Evolutionary conservation across 176 grass and related monocot species (phyloP), one percentile per base, ranked within the genome.

Genomic region (Lolium perenne): DNA sequence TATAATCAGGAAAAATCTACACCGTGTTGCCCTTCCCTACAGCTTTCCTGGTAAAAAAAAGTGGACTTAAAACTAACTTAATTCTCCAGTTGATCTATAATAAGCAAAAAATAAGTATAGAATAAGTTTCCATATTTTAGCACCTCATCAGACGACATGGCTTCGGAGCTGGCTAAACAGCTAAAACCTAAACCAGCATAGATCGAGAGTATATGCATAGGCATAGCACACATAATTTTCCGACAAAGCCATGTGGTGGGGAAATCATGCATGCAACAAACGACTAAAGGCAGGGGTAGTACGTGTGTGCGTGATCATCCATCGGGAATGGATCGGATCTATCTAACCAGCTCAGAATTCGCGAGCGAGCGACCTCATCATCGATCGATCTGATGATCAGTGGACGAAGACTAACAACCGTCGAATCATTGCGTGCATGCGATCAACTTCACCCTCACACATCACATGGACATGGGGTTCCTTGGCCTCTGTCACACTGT

Each of bases 231-330:
- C 45, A 46, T 46, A 47, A 79, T 79, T 85, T 17, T 38, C 78
- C 78, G 67, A 91, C 89, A 84, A 29, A 25, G 38, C 48, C 85
- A 75, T 80, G 89, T 71, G 66, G 75, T 80, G 80, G 35, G 26
- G 26, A 84, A 65, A 87, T 87, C 54, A 87, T 87, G 56, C 82
- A 63, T 14, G 47, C 72, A 50, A 8, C 82, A 68, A 32, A 32
- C 71, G 22, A 48, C 3, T 40, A 83, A 83, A 88, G 80, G 74
- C n/a, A 38, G 49, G 22, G 54, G 16, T 45, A 21, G 71, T 41
- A 54, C 87, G 74, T 84, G 32, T 57, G 75, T 41, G 86, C 49
- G 21, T 79, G 21, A 29, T 38, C 26, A 74, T 23, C 1, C 9
- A 43, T 7, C 20, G 5, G 55, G 10, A 29, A 29, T 29, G 26